Base-by-base conservation (phyloP, 139 green algal genomes). In the Pseudopediastrum boryanum region DNA sequence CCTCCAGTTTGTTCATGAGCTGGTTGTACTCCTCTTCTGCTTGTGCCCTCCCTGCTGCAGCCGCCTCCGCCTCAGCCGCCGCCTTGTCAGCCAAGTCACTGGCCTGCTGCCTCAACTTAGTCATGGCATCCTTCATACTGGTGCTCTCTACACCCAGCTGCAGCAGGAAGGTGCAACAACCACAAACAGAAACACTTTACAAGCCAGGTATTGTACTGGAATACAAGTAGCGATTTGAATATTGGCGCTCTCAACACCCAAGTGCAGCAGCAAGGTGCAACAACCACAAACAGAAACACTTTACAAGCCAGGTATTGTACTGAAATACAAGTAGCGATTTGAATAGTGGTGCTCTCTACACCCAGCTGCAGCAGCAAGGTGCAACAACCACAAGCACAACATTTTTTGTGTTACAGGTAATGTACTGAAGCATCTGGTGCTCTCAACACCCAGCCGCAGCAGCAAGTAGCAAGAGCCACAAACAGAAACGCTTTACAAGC, bases 41-140 rank as follows among this genome's bases (percentile, higher is more conserved):
- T 10, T 50, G 42, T 9, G 52, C 77, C 25, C 67, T 36, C 54
- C 52, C 71, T 31, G 54, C 41, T 8, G 52, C 42, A 2, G 85
- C 85, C 5, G 71, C 75, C 21, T 71, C 79, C 13, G 85, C 67
- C 4, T 87, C 83, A 9, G 41, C 42, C 64, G 83, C 77, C 39
- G 86, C 83, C 61, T 73, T 69, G 0, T 75, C 71, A 31, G 80
- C 81, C 48, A 88, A 72, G 16, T 72, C 33, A 9, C 48, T 54
- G 4, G 86, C 83, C 62, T 85, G 81, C 62, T 86, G 63, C 70
- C 84, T 87, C 25, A 90, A 75, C 54, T 67, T 71, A 41, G 50
- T 39, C 86, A 90, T 90, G 29, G 83, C 86, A 12, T 80, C 69
- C 25, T 75, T 73, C 86, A 88, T 86, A 52, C 64, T 51, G 46